These are phyloP conservation scores for Aspergillus tanneri DNA, from an alignment of 2,329 filamentous ascomycete species.

Conservation along the genomic window DNA sequence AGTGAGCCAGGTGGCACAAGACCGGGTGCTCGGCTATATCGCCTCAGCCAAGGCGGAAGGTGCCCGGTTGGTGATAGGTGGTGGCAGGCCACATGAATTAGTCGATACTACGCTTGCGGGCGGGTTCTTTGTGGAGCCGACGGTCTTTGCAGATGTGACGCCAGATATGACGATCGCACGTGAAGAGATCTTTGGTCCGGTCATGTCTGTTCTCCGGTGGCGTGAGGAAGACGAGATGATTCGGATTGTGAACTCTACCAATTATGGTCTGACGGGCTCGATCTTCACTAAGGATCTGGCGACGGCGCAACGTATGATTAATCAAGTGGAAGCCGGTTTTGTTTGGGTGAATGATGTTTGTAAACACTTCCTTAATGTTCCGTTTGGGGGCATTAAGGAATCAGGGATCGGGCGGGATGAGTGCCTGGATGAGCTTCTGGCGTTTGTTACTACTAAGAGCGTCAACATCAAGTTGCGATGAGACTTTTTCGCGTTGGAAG, in stretches of 20 bases:
- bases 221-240: slow-evolving; percentile 4
- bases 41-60: slow-evolving; percentile 55
- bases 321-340: not conserved
- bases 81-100: no score
- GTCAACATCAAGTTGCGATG: no score
- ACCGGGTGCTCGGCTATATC: slow-evolving; percentile 46
- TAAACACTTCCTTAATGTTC: not conserved
- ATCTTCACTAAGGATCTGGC: not conserved
- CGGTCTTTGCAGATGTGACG: slow-evolving; percentile 74
- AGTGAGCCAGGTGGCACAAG: no score
- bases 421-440: no score
- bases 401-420: slow-evolving; percentile 2
- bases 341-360: not conserved
- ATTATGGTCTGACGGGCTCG: not conserved
- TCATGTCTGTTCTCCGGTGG: no score
- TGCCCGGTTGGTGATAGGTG: slow-evolving; percentile 63
- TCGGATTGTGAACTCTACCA: not conserved
- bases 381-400: slow-evolving; percentile 1
- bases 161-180: slow-evolving; percentile 68
- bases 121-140: slow-evolving; percentile 88
- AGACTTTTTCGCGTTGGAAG: no score
- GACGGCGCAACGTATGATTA: not conserved
- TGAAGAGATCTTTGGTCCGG: slow-evolving; percentile 80
- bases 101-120: slow-evolving; percentile 64
- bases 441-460: no score